A percentile compares a stretch with the other conserved stretches of the same genome.
Conservation (phyloP, 192 early-diverging fungal species). For the Gonapodya prolifera region DNA sequence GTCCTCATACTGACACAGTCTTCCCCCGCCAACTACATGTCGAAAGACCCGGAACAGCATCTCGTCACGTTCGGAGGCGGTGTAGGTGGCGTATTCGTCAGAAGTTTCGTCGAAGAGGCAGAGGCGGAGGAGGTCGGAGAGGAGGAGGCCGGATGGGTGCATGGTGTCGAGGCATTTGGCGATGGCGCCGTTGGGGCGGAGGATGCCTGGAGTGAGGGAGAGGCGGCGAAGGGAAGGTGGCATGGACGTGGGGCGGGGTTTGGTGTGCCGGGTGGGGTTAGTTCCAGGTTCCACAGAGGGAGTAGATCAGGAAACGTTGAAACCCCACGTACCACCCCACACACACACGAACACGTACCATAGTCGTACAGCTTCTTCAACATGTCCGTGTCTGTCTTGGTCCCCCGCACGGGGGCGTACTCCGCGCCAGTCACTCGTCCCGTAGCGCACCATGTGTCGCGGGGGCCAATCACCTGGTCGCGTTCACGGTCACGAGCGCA, state of each 20-base stretch:
- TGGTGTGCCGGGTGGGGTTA: no score
- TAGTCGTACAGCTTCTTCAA: not conserved
- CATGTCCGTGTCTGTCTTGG: not conserved
- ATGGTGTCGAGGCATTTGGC: conserved; percentile 36
- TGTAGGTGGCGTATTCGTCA: conserved; percentile 21
- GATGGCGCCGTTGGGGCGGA: conserved; percentile 27
- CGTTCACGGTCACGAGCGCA: no score
- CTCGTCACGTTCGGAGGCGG: conserved; percentile 25
- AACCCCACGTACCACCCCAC: no score
- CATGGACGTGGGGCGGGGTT: no score
- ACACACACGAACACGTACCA: not conserved
- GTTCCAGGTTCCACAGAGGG: no score
- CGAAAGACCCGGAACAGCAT: conserved; percentile 40
- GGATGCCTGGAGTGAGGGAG: conserved; percentile 9
- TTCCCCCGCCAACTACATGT: conserved; percentile 30
- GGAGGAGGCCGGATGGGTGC: conserved; percentile 16
- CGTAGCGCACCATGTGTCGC: not conserved
- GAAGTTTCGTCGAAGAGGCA: conserved; percentile 26
- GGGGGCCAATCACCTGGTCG: not conserved
- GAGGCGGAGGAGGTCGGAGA: conserved; percentile 33
- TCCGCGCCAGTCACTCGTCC: not conserved
- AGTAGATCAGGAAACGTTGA: no score
- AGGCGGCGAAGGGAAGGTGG: not conserved
- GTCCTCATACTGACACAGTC: conserved; percentile 43
- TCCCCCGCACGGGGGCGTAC: not conserved